A percentile compares a stretch with the other conserved stretches of the same genome.
phyloP scores from a whole-genome alignment of 1,139 yeast genomes.

The Pichia sorboxylosa region DNA sequence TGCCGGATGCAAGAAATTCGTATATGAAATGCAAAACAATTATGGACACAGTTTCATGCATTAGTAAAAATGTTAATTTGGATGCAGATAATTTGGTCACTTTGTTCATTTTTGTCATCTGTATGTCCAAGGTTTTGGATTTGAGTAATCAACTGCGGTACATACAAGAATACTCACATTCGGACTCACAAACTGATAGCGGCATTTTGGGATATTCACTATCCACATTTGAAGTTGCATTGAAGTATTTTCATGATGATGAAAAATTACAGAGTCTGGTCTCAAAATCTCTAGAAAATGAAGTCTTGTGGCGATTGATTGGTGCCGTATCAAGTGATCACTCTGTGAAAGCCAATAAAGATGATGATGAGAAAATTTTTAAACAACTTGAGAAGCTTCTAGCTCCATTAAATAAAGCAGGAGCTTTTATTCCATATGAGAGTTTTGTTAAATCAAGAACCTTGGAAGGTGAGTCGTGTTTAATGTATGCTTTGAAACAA shows the following conservation, averaged over 20 bases:
- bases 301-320: constrained; percentile 45
- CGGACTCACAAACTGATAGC: constrained; percentile 16
- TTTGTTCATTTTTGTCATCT: constrained; percentile 57
- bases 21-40: constrained; percentile 43
- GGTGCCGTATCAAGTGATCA: constrained; percentile 21
- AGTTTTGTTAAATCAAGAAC: constrained; percentile 43
- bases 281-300: constrained; percentile 34
- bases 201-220: constrained; percentile 40
- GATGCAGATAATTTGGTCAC: constrained; percentile 81
- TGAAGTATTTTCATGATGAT: constrained; percentile 45
- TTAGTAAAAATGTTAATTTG: constrained; percentile 32
- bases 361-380: constrained; percentile 11
- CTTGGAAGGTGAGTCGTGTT: constrained; percentile 52
- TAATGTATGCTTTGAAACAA: constrained; percentile 41
- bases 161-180: constrained; percentile 50
- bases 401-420: constrained; percentile 15
- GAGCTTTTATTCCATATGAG: constrained; percentile 25
- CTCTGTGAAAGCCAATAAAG: constrained; percentile 12
- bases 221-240: constrained; percentile 75
- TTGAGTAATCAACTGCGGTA: constrained; percentile 57
- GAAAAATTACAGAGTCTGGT: constrained; percentile 27
- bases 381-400: constrained; percentile 10
- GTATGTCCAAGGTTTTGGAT: constrained; percentile 48
- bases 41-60: constrained; percentile 38
- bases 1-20: constrained; percentile 42